phyloP scores from a whole-genome alignment of 1,284 basidiomycete species.

The Afroboletus lepidellus region DNA sequence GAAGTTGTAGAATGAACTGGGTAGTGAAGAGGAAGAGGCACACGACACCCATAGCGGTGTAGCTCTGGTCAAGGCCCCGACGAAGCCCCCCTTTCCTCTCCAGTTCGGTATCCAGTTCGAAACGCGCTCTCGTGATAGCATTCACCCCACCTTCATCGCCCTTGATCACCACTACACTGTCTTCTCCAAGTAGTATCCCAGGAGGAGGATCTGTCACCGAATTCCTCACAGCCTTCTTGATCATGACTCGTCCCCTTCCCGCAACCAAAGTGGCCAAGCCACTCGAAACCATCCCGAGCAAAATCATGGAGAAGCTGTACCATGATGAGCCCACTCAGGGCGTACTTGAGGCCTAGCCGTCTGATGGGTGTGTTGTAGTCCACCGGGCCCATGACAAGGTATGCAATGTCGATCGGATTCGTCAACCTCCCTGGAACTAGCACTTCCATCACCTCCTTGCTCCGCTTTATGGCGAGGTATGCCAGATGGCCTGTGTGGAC shows the following conservation, averaged over 20 bases:
- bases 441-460: constrained; percentile 9
- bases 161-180: constrained; percentile 19
- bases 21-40: constrained; percentile 27
- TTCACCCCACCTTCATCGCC: constrained; percentile 16
- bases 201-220: constrained; percentile 22
- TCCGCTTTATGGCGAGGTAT: constrained; percentile 21
- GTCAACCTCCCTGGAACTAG: constrained; percentile 21
- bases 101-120: constrained; percentile 15
- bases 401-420: constrained; percentile 21
- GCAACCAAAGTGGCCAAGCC: constrained; percentile 26
- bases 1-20: constrained; percentile 31
- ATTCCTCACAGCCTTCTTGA: constrained; percentile 17
- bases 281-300: constrained; percentile 31
- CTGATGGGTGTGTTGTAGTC: constrained; percentile 15
- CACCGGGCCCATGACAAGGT: constrained; percentile 21
- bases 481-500: constrained; percentile 29
- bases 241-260: constrained; percentile 23
- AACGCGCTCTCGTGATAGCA: constrained; percentile 12
- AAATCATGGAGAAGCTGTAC: constrained; percentile 30
- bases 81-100: constrained; percentile 3
- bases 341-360: constrained; percentile 6
- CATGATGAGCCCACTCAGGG: constrained; percentile 20
- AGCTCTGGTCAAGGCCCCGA: constrained; percentile 5
- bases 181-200: constrained; percentile 19
- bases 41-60: constrained; percentile 9